These are phyloP conservation scores for Erodium texanum DNA, from an alignment of 441 rosid species.

Conservation along the genomic window DNA sequence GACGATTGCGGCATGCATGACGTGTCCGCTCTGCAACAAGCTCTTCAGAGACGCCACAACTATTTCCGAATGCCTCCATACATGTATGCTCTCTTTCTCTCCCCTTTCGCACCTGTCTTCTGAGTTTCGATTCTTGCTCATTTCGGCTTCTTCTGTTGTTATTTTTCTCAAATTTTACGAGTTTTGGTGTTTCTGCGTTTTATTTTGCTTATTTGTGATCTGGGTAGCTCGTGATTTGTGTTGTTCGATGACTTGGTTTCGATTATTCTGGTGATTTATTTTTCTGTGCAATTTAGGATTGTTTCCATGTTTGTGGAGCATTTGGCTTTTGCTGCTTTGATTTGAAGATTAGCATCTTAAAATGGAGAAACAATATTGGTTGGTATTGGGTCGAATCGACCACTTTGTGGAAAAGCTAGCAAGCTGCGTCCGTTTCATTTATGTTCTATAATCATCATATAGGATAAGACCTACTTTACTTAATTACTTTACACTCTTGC, in stretches of 20 bases:
- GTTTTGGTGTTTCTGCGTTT: background rate
- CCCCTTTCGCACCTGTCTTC: conserved; percentile 4
- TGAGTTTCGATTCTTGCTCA: background rate
- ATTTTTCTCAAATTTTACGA: background rate
- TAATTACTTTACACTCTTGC: background rate
- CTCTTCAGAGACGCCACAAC: conserved; percentile 69
- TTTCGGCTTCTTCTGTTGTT: background rate
- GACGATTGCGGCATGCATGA: conserved; percentile 61
- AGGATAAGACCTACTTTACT: background rate
- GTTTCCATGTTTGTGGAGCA: background rate
- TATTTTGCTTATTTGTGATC: background rate
- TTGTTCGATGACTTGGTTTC: background rate
- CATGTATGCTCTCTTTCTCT: conserved; percentile 42
- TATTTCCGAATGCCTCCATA: conserved; percentile 84
- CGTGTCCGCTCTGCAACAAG: conserved; percentile 62
- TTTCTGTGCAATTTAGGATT: background rate
- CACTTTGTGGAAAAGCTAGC: background rate
- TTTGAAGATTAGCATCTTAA: background rate
- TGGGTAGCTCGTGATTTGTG: background rate
- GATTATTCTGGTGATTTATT: background rate
- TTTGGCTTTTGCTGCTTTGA: background rate
- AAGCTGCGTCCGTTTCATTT: background rate
- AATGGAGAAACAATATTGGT: background rate
- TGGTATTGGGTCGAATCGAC: background rate
- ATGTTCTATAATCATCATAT: background rate